Evolutionary conservation across 352 stramenopile genomes (phyloP).

Genomic region (Pythium monospermum): DNA sequence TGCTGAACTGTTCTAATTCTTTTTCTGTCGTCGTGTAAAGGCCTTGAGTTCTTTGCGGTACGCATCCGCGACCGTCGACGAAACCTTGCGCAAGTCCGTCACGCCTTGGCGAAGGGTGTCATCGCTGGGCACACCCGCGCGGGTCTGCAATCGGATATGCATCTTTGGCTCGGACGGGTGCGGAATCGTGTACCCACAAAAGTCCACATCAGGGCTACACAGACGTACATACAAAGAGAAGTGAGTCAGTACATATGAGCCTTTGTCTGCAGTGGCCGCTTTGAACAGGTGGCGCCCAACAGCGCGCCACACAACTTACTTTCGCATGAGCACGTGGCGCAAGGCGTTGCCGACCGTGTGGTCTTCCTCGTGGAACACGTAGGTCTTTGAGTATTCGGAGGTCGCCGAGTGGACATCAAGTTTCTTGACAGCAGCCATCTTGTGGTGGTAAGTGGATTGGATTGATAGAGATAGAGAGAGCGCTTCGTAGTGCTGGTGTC

Average conservation of each 20-base stretch:
- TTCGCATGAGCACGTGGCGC: conserved; percentile 90
- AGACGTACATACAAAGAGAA: conserved; percentile 1
- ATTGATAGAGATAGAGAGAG: neutral
- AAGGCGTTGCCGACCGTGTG: conserved; percentile 90
- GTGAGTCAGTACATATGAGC: conserved; percentile 5
- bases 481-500: too few relatives aligned
- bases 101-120: conserved; percentile 58
- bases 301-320: conserved; percentile 37
- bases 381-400: conserved; percentile 82
- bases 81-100: conserved; percentile 70
- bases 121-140: conserved; percentile 61
- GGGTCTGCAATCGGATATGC: conserved; percentile 91
- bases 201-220: conserved; percentile 85
- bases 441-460: conserved; percentile 6
- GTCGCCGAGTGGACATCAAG: conserved; percentile 78
- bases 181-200: conserved; percentile 94
- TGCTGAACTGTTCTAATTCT: too few relatives aligned
- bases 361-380: conserved; percentile 86
- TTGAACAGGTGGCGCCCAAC: neutral
- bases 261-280: too few relatives aligned
- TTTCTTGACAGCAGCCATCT: conserved; percentile 50
- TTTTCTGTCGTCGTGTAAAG: conserved; percentile 73
- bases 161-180: conserved; percentile 94
- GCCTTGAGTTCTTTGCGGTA: conserved; percentile 83
- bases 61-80: conserved; percentile 60